Base-by-base conservation (phyloP, 306 rosid genomes). In the Luffa acutangula region DNA sequence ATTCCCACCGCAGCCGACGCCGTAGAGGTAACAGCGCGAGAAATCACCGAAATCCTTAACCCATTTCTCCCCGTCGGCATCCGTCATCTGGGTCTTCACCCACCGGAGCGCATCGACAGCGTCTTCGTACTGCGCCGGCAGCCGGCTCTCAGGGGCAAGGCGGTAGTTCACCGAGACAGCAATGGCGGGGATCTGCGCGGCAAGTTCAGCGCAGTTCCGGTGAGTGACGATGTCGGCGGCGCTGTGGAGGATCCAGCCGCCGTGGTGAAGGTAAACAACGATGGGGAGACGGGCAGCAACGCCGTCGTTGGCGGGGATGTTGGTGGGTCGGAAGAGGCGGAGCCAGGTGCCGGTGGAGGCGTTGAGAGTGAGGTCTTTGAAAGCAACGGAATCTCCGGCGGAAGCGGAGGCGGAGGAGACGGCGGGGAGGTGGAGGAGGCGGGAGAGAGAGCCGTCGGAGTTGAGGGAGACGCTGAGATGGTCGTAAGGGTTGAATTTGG, bases 31-130 rank as follows among this genome's bases (percentile, higher is more conserved):
- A 37, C 91, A 87, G 78, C 95, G 82, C 0, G 93, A 85, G 62
- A 87, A 80, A 15, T 92, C 97, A 2, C 92, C 96, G 51, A 83
- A 92, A 0, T 90, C 90, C 67, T 78, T 84, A 0, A 92, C 12
- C 97, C 97, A 92, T 12, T 66, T 73, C 59, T 90, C 96, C 0
- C 95, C 95, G 0, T 56, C 14, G 1, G 85, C 80, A 17, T 79
- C 82, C 0, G 0, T 10, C 4, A 75, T 72, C n/a, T 72, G 77
- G 42, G 56, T 25, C 3, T 48, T 72, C 43, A 72, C 59, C 77
- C 77, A 72, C 4, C 9, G 41, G 42, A 72, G 37, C 6, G 77
- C 77, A 2, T 72, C 77, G 1, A 4, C 77, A 7, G 77, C 77
- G 59, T 72, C 77, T 13, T 72, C 58, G 25, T 72, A 72, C 59